Base-by-base conservation (phyloP, 192 early-diverging fungal species). In the Backusella westeae region DNA sequence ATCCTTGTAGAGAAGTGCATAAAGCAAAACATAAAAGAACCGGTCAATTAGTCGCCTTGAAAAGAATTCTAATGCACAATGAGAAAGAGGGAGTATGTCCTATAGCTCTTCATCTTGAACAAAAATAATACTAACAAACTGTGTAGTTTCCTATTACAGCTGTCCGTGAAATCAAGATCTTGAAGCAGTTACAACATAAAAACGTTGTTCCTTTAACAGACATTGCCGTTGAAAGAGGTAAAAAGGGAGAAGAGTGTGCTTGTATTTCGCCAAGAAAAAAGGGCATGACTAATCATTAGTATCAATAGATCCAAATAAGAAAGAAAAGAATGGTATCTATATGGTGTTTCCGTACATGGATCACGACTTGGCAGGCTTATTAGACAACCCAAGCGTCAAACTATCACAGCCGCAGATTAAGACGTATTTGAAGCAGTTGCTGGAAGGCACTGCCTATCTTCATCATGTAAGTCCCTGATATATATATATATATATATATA, bases 261-360 rank as follows among this genome's bases (percentile, higher is more conserved):
- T 32, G 32, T 32, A 3, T 32, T 32, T 32, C 32, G 2, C 32
- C 32, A 35, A 6, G 44, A 17, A 67, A 67, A 12, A 3, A 34
- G 32, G 66, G 6, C 3, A 29, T 15, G 12, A 34, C 59, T 26
- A 7, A 49, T 1, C 46, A 44, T 49, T 19, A 3, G 32, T 32
- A 4, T 7, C 17, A 6, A 49, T 49, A 19, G 75, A 80, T 56
- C 44, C 36, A 69, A 65, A 36, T 17, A 68, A 29, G 36, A 78
- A 78, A 39, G 69, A 67, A 52, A 81, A 83, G 66, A 89, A 90
- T 32, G 87, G 88, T 56, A 89, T 98, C 38, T 98, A 96, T 83
- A 96, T 99, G 95, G 96, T 98, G 5, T 98, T 99, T 75, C 94
- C 95, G 8, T 99, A 99, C 80, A 97, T 98, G 96, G 94, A 96